A percentile compares a stretch with the other conserved stretches of the same genome.
phyloP scores from a whole-genome alignment of 2,329 filamentous ascomycete genomes.

The Rhinocladiella similis region DNA sequence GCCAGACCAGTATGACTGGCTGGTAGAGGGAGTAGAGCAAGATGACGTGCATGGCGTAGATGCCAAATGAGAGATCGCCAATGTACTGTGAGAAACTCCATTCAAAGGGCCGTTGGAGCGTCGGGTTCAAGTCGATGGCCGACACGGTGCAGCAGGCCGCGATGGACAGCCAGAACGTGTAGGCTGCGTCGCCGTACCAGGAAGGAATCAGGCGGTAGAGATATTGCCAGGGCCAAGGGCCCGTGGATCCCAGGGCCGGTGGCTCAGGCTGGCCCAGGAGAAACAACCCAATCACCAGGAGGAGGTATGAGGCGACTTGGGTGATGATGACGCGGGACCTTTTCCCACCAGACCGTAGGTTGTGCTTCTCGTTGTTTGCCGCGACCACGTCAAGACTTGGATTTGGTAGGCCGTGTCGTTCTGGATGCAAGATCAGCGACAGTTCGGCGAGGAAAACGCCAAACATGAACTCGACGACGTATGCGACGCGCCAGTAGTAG shows the following conservation, averaged over 20 bases:
- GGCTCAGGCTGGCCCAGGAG: conserved; percentile 14
- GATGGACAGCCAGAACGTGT: conserved; percentile 44
- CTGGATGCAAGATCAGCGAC: neutral
- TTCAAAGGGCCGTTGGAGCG: conserved; percentile 44
- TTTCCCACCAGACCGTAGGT: neutral
- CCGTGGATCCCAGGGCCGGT: neutral
- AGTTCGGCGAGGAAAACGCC: neutral
- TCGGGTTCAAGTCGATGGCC: conserved; percentile 42
- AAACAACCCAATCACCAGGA: conserved; percentile 1
- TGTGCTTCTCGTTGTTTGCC: neutral
- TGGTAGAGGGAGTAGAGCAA: neutral
- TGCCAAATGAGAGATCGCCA: conserved; percentile 47
- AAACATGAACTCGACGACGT: conserved; percentile 2
- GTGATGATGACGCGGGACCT: neutral
- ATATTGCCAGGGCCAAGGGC: conserved; percentile 34
- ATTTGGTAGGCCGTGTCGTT: neutral
- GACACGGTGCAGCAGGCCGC: conserved; percentile 43
- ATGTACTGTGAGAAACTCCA: conserved; percentile 47
- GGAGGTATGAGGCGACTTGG: neutral
- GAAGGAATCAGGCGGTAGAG: conserved; percentile 39
- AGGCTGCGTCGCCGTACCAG: conserved; percentile 41
- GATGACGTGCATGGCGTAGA: conserved; percentile 46
- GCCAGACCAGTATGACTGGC: neutral
- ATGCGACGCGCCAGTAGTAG: neutral
- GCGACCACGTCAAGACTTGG: neutral